Evolutionary conservation across 176 grass and related monocot species (phyloP).

Genomic region (Echinochloa phyllopogon): DNA sequence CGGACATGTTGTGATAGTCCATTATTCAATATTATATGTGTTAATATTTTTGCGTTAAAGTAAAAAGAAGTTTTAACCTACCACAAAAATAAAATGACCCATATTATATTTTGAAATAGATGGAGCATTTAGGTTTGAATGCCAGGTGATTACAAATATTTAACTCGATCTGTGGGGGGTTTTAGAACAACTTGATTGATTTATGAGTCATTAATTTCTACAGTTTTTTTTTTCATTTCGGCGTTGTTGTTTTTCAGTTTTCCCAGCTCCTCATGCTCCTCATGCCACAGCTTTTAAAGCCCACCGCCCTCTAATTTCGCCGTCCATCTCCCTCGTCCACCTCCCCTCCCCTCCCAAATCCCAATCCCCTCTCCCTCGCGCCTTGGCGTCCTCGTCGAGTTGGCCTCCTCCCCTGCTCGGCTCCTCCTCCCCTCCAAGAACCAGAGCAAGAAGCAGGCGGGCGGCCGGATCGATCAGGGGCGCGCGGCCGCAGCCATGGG

Average conservation of each 20-base stretch:
- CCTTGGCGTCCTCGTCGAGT: neutral
- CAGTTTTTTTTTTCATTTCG: neutral
- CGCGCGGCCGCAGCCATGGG: slow-evolving; percentile 49
- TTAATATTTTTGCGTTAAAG: too few relatives aligned
- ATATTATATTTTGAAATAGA: too few relatives aligned
- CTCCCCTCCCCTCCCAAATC: neutral
- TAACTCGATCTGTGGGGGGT: neutral
- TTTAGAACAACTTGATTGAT: too few relatives aligned
- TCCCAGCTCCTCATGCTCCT: slow-evolving; percentile 59
- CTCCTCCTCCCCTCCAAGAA: slow-evolving; percentile 1
- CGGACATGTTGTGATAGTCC: too few relatives aligned
- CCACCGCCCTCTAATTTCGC: slow-evolving; percentile 42
- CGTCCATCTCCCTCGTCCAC: slow-evolving; percentile 42
- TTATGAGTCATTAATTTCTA: neutral
- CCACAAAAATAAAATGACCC: too few relatives aligned
- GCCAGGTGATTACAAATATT: neutral
- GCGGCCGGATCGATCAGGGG: neutral
- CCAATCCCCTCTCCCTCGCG: neutral
- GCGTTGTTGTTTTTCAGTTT: neutral
- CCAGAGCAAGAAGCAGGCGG: slow-evolving; percentile 4
- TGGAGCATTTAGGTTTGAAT: neutral
- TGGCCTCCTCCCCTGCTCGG: neutral
- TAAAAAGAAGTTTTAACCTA: too few relatives aligned
- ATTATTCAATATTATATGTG: too few relatives aligned
- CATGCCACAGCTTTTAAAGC: slow-evolving; percentile 65